These are phyloP conservation scores for Fusarium robinianum DNA, from an alignment of 2,329 filamentous ascomycete genomes.

Conservation along the genomic window DNA sequence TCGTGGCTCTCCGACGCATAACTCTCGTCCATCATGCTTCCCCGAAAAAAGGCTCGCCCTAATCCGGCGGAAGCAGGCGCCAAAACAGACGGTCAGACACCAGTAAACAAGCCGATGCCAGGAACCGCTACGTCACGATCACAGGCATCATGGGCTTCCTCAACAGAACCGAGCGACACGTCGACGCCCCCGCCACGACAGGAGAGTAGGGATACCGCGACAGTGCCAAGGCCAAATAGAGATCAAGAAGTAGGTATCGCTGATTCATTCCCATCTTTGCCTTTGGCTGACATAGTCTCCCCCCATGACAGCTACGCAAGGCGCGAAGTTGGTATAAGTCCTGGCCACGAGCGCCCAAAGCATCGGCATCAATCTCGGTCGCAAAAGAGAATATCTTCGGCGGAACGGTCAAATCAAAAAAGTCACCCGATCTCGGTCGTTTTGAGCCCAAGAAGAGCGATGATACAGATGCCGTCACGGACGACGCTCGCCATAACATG, in stretches of 20 bases:
- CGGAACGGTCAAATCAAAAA: constrained; percentile 54
- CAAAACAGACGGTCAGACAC: constrained; percentile 17
- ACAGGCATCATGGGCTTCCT: constrained; percentile 30
- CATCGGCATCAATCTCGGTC: constrained; percentile 62
- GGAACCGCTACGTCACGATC: constrained; percentile 36
- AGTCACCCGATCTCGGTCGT: constrained; percentile 54
- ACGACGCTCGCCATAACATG: constrained; percentile 33
- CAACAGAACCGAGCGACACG: constrained; percentile 19
- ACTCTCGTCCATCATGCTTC: constrained; percentile 34
- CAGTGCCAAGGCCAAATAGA: constrained; percentile 11
- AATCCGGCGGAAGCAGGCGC: constrained; percentile 34
- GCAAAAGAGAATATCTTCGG: constrained; percentile 65
- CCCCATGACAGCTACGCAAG: constrained; percentile 51
- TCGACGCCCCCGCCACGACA: constrained; percentile 22
- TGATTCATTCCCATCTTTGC: not conserved
- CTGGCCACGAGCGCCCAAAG: constrained; percentile 61
- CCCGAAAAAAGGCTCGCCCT: constrained; percentile 42
- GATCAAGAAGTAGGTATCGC: constrained; percentile 22
- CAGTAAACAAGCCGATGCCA: constrained; percentile 17
- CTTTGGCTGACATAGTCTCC: not conserved
- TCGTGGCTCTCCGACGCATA: constrained; percentile 12
- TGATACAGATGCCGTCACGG: constrained; percentile 34
- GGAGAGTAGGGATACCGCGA: constrained; percentile 14
- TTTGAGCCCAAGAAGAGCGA: constrained; percentile 52
- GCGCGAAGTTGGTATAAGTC: constrained; percentile 66